Base-by-base conservation (phyloP, 306 rosid genomes). In the Myrica gale region DNA sequence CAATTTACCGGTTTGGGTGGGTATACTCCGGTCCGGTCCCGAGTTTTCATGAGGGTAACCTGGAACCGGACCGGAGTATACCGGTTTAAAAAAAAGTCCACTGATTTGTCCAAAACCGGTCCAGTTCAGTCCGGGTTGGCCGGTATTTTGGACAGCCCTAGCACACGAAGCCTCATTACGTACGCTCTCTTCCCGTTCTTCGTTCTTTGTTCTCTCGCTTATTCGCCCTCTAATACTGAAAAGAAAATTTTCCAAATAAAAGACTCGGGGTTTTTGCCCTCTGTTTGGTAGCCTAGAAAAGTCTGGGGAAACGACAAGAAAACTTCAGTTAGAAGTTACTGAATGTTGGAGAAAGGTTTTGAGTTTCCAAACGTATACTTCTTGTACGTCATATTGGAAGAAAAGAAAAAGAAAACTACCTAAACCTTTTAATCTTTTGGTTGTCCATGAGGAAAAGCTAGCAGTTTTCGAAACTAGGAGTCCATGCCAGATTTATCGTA, bases 181-280 rank as follows among this genome's bases (percentile, higher is more conserved):
- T 90, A 87, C 71, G 90, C 76, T 62, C 60, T 79, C 57, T 71
- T 8, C 2, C 32, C n/a, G 9, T 11, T 39, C 39, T 20, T 32
- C 51, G 3, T 4, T 1, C 8, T 37, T 62, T 26, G 6, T 56
- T 67, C 37, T 0, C 48, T 17, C 11, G 8, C 0, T 41, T 41
- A 50, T 11, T 58, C 54, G 13, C 11, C 52, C 42, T 62, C 26
- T 11, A 10, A 3, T 66, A 15, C 15, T 26, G 7, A 51, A 11
- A 16, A 41, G 0, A 1, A 20, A 2, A 13, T 20, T 4, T 71
- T 48, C 13, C 12, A 3, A 3, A 48, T 48, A 9, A 48, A 48
- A 13, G 52, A 48, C 52, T 48, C 52, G 52, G 12, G 12, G 32
- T 26, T 26, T 48, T 48, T 41, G 6, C 13, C 63, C 47, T 61